Evolutionary conservation across 2,329 filamentous ascomycete species (phyloP), one percentile per base, ranked within the genome.

Genomic region (Penicillium brasilianum): DNA sequence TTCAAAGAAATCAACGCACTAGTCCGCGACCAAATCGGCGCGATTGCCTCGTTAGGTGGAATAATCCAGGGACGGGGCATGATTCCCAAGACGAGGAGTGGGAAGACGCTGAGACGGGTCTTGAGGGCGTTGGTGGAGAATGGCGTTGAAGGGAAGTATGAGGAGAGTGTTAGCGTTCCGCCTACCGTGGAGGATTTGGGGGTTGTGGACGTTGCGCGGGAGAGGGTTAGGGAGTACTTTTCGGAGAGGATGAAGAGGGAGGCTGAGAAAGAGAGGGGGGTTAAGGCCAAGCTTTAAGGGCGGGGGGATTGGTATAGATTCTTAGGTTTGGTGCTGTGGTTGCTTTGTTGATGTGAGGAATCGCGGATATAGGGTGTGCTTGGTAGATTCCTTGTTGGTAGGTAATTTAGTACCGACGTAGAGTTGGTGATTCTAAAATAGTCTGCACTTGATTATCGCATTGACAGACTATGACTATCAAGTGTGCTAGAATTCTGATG

Each of bases 71-170:
- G 91, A 41, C 88, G 87, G 66, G 89, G 89, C 16, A 93, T 96
- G 84, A 97, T 97, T 55, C 93, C 94, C 6, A 93, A 93, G 81
- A 97, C 94, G 16, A 81, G 93, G 30, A 92, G 89, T n/a, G 94
- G 94, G 30, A 98, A 97, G 84, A 97, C 92, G 4, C 77, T 97
- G 61, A 83, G 93, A 3, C 83, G 93, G 25, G 92, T 96, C 34
- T 78, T 97, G 74, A 84, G 91, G 34, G 91, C 96, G 78, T 79
- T 97, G 66, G 79, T 96, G 16, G 93, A 97, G 80, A 92, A 96
- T 72, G 92, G 87, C 0, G 87, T 89, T 5, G 84, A 89, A 61
- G 91, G 86, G 0, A 86, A 93, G 28, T 90, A 90, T 68, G 88
- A 89, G 16, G 90, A 87, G 74, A 81, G 85, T 51, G 89, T 97